phyloP scores from a whole-genome alignment of 1,139 yeast genomes.

The Yamadazyma triangularis region DNA sequence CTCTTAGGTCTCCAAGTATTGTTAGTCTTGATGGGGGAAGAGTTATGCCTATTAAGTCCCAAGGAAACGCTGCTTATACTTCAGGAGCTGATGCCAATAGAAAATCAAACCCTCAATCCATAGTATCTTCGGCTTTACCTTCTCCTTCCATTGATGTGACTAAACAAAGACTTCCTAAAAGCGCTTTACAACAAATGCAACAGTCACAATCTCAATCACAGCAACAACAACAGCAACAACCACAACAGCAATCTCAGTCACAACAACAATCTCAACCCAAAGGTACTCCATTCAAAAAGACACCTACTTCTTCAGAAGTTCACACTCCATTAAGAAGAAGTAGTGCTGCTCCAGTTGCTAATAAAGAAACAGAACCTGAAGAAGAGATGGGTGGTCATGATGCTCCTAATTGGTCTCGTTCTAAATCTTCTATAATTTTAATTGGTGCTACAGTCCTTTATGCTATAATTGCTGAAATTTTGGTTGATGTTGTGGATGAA shows the following conservation, averaged over 20 bases:
- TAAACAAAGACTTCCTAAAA: slow-evolving; percentile 13
- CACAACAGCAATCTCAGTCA: slow-evolving; percentile 3
- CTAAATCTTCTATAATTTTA: slow-evolving; percentile 79
- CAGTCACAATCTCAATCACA: background rate
- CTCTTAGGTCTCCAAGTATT: slow-evolving; percentile 16
- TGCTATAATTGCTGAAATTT: slow-evolving; percentile 91
- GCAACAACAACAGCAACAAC: slow-evolving; percentile 1
- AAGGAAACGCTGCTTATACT: background rate
- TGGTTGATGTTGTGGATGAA: slow-evolving; percentile 90
- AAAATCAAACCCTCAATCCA: slow-evolving; percentile 2
- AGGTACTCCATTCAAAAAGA: too few species aligned
- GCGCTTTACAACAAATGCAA: slow-evolving; percentile 1
- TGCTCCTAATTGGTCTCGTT: slow-evolving; percentile 95
- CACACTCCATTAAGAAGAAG: slow-evolving; percentile 7
- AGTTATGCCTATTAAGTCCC: slow-evolving; percentile 1
- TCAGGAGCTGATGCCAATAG: slow-evolving; percentile 4
- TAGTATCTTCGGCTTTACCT: slow-evolving; percentile 10
- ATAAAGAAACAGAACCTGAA: slow-evolving; percentile 18
- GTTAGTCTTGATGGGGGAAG: slow-evolving; percentile 25
- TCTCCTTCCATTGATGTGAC: slow-evolving; percentile 20
- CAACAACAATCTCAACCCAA: too few species aligned
- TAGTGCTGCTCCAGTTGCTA: slow-evolving; percentile 6
- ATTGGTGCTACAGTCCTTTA: slow-evolving; percentile 81
- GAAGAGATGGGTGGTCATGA: slow-evolving; percentile 72
- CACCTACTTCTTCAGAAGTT: slow-evolving; percentile 2